Evolutionary conservation across 164 flowering plant genomes (phyloP), one percentile per base, ranked within the genome.

Genomic region (Platanus orientalis): DNA sequence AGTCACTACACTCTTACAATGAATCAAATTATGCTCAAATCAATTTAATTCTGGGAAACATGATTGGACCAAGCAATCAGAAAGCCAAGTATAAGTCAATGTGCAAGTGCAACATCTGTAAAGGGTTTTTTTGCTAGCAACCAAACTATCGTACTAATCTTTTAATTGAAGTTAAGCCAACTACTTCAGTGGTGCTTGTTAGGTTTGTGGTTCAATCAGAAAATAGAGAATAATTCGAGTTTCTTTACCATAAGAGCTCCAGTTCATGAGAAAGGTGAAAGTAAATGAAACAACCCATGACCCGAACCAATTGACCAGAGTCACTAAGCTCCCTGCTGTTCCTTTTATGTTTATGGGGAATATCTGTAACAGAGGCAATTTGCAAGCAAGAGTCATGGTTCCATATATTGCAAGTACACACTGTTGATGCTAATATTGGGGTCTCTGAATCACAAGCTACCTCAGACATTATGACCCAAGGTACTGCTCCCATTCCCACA

Each of bases 381-480:
- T 32, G 59, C 54, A 0, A 42, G 13, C 12, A 4, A 34, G 17
- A 62, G 45, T 9, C 32, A 58, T 6, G 47, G 21, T 50, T 3
- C 25, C 3, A 16, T 13, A 27, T 4, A 20, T 23, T 28, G 19
- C 21, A 66, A 9, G 28, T 2, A 5, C n/a, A n/a, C n/a, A n/a
- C n/a, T 16, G 16, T 21, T 40, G 13, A 13, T 7, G 10, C 6
- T 61, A 44, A 28, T 16, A 48, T 0, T 7, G 6, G 9, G 21
- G 32, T 7, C 12, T 23, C 25, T 60, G 23, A 48, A 9, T 19
- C 27, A 20, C 7, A 19, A 23, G 16, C 52, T 82, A 94, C 98
- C 96, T 94, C 98, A 1, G 98, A 89, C 97, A 89, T 89, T 40
- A 94, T 68, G 54, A 94, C 87, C 98, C 98, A 94, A 59, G 98